A percentile compares a stretch with the other conserved stretches of the same genome.
These are phyloP conservation scores for Luzula sylvatica DNA, from an alignment of 176 grass and related monocot species.

Conservation along the genomic window DNA sequence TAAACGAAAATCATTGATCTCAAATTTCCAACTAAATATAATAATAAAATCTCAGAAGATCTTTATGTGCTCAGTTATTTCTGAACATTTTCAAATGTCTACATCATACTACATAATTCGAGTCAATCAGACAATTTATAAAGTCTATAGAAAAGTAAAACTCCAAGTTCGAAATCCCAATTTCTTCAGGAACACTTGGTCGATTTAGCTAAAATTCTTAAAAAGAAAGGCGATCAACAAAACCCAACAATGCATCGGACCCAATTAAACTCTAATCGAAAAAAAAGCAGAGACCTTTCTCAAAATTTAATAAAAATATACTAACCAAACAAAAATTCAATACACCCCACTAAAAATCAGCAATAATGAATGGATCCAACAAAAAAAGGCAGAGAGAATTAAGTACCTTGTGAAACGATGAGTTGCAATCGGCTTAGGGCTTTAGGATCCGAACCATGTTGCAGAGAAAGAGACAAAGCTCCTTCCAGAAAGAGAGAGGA, in stretches of 20 bases:
- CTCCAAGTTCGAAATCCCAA: not conserved
- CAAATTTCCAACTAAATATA: not conserved
- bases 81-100: too few relatives aligned
- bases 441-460: conserved; percentile 17
- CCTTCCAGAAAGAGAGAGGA: not conserved
- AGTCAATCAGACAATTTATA: not conserved
- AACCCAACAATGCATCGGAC: not conserved
- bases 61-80: too few relatives aligned
- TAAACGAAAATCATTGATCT: conserved; percentile 10
- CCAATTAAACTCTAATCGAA: not conserved
- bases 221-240: not conserved
- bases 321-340: not conserved
- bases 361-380: conserved; percentile 8
- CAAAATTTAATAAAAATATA: not conserved
- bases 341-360: not conserved
- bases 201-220: not conserved
- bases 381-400: not conserved
- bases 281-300: not conserved
- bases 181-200: not conserved
- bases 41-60: not conserved
- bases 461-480: not conserved
- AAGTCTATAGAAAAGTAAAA: not conserved
- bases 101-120: not conserved
- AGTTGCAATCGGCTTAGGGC: conserved; percentile 18
- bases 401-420: conserved; percentile 17